Evolutionary conservation across 2,329 filamentous ascomycete genomes (phyloP), one percentile per base, ranked within the genome.

Genomic region (Aureobasidium sp.): DNA sequence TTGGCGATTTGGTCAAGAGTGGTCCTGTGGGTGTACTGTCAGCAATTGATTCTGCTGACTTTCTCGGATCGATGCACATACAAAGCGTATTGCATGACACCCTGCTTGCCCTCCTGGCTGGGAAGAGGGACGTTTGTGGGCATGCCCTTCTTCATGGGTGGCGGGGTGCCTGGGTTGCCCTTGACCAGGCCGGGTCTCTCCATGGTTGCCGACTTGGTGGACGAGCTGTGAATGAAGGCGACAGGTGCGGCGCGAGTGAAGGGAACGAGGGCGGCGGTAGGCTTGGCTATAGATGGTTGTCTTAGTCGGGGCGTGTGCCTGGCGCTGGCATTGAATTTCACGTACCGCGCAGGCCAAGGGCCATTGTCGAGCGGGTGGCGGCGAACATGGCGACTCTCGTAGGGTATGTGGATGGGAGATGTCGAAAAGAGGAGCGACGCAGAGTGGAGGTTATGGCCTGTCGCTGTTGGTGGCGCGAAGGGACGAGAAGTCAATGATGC

Each of bases 51-150:
- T 37, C 40, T 33, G n/a, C 42, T 17, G 29, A 5, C 22, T 17
- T 52, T 5, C 19, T 14, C 5, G 29, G 60, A 33, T 37, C 42
- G 33, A 54, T 60, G 33, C 27, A 84, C 88, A 68, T 88, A 93
- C 89, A 95, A 81, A 66, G 89, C 90, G 75, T 91, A 93, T 85
- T 95, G 89, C 70, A 93, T 80, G 63, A 85, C 84, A 69, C 89
- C 86, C 81, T 93, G 90, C 76, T 87, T 90, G 67, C 81, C 81
- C 76, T 91, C 87, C 78, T 95, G 86, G 75, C 88, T 92, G 66
- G 88, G 79, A 64, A 94, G 80, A 66, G 85, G 86, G 62, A 94
- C 89, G 77, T 93, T 88, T 64, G 70, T 71, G 73, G 82, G 83
- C 69, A 85, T 84, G 37, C 78, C 68, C 27, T 67, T 65, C 70